Evolutionary conservation across 805 yeast species (phyloP).

Genomic region (Lipomyces lipofer): DNA sequence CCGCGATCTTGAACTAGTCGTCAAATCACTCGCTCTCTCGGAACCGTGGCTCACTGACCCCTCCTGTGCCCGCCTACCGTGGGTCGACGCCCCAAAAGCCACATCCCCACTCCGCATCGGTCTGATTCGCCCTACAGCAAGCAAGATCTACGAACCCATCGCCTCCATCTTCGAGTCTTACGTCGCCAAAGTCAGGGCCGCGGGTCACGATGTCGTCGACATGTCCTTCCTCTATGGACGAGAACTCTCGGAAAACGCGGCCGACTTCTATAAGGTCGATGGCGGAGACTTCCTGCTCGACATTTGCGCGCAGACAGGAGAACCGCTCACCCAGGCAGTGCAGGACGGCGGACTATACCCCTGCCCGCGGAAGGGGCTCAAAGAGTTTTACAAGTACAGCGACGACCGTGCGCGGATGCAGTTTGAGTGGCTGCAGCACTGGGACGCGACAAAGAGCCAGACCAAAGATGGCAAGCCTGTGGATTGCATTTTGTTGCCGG

Average conservation of each 20-base stretch:
- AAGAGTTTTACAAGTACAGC: conserved; percentile 22
- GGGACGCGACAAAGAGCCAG: conserved; percentile 41
- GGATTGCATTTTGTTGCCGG: conserved; percentile 50
- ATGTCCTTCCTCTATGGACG: conserved; percentile 40
- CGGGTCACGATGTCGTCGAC: conserved; percentile 57
- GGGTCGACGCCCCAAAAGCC: conserved; percentile 40
- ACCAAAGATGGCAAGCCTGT: conserved; percentile 45
- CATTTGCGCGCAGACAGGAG: conserved; percentile 44
- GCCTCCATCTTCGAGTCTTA: conserved; percentile 52
- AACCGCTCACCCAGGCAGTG: conserved; percentile 41
- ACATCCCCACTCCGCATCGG: conserved; percentile 36
- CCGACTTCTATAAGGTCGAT: conserved; percentile 47
- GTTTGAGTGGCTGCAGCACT: conserved; percentile 43
- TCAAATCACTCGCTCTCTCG: conserved; percentile 43
- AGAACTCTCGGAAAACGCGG: conserved; percentile 43
- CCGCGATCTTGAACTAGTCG: conserved; percentile 45
- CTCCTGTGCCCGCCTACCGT: conserved; percentile 50
- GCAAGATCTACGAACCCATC: conserved; percentile 43
- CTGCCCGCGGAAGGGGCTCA: conserved; percentile 28
- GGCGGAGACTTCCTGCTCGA: conserved; percentile 44
- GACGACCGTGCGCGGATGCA: conserved; percentile 20
- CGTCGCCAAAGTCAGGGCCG: conserved; percentile 54
- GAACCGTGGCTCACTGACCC: conserved; percentile 55
- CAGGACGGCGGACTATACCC: conserved; percentile 34
- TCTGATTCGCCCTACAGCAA: conserved; percentile 24